Base-by-base conservation (phyloP, 805 yeast species). In the Saturnispora silvae region DNA sequence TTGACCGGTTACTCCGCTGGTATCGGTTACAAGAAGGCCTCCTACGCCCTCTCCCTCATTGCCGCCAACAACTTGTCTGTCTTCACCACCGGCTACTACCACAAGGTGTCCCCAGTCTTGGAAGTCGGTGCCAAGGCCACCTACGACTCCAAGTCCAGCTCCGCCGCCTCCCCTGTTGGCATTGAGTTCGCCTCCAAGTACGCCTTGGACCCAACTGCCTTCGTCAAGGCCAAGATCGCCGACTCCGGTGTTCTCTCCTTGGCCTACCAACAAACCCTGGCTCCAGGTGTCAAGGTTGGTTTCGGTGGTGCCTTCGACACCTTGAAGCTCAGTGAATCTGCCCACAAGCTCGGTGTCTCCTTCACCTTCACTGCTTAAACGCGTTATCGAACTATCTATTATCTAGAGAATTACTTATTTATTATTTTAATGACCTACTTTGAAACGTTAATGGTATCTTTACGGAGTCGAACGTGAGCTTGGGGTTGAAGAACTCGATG, bases 101-200 rank as follows among this genome's bases (percentile, higher is more conserved):
- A 92, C 80, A 81, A 75, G 66, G 94, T 92, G 46, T 75, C 86
- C 53, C 83, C 94, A 49, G 65, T 69, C 53, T 84, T 89, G 53
- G 96, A 92, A 75, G 95, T 86, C 54, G 98, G 96, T 70, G 95
- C 96, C 57, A 87, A 83, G 74, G 95, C 96, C 56, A 78, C 92
- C 50, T 84, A 89, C 77, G 95, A 86, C 70, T 77, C 95, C 46
- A 72, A 75, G 63, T 60, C 75, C 33, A 63, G 81, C 35, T 75
- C 86, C 50, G 72, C 82, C 61, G 67, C 74, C 52, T 71, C 79
- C 62, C 79, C 76, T 57, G 96, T 87, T 54, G 84, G 81, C 57
- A 77, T 92, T 56, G 98, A 92, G 74, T 81, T 87, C 49, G 97
- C 96, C 54, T 77, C 96, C 63, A 89, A 85, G 76, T 89, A 89